Base-by-base conservation (phyloP, 257 asterid genomes). In the Nicotiana attenuata region DNA sequence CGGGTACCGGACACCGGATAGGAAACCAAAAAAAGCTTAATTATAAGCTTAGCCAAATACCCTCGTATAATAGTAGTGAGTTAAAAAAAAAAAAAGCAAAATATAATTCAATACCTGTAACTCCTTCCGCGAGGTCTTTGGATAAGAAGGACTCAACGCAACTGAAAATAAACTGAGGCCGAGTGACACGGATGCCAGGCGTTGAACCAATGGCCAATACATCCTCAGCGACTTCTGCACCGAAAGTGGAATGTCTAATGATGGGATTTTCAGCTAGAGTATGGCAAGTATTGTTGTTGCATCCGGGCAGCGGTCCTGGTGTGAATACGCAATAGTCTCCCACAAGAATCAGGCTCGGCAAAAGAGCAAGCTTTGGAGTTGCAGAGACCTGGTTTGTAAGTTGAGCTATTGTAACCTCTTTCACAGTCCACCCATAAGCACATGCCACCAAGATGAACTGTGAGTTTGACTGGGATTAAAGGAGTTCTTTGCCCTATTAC, bases 371-470 rank as follows among this genome's bases (percentile, higher is more conserved):
- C 89, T 94, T 94, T 89, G 0, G 97, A 87, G 0, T 92, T 82
- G 67, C 97, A 93, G 5, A 82, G 87, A n/a, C 76, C 92, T 2
- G 96, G 1, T 85, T 86, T 16, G 50, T 66, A 31, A 66, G 75
- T 65, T 66, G 50, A 65, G 45, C 45, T 65, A 2, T 28, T 0
- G 10, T 90, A 93, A 86, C 82, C 81, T 31, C 53, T 83, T 6
- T 92, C 96, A 82, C 97, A 93, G 28, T 93, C 95, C 47, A 92
- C 89, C 94, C 93, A 90, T 16, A 90, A 57, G 82, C 83, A 87
- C 6, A 64, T 85, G 45, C 97, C 94, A 0, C 97, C 97, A 11
- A 93, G 95, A 82, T 93, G 91, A n/a, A 93, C 85, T 38, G 86
- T 92, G 15, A 90, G 89, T 77, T 68, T 86, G 0, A 92, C 82